These are phyloP conservation scores for Teratosphaeria epicoccoides DNA, from an alignment of 2,329 filamentous ascomycete genomes.

Conservation along the genomic window DNA sequence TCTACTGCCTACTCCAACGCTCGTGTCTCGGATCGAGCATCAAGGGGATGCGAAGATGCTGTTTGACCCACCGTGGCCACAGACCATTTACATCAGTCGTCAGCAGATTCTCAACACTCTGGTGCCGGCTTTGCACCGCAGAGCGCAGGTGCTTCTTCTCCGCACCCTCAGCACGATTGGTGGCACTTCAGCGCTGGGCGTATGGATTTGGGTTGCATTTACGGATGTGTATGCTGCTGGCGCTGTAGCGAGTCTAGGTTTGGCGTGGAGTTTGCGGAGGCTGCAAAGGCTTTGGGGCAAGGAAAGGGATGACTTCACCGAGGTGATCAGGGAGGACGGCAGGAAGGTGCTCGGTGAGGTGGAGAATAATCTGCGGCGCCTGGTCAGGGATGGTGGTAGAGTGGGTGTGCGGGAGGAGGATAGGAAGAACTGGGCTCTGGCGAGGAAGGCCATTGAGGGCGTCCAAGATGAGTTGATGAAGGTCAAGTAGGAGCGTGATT, in stretches of 20 bases:
- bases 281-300: slow-evolving; percentile 50
- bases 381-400: slow-evolving; percentile 37
- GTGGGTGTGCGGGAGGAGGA: slow-evolving; percentile 26
- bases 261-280: slow-evolving; percentile 46
- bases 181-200: slow-evolving; percentile 41
- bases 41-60: slow-evolving; percentile 22
- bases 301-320: slow-evolving; percentile 42
- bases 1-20: slow-evolving; percentile 18
- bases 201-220: slow-evolving; percentile 45
- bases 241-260: slow-evolving; percentile 47
- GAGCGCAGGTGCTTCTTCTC: slow-evolving; percentile 46
- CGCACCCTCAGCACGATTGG: slow-evolving; percentile 65
- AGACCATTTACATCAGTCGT: slow-evolving; percentile 63
- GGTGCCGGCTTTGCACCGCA: slow-evolving; percentile 35
- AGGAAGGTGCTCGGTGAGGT: slow-evolving; percentile 44
- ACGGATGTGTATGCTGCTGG: slow-evolving; percentile 47
- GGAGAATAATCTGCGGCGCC: slow-evolving; percentile 38
- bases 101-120: slow-evolving; percentile 32
- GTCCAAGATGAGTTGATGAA: slow-evolving; percentile 38
- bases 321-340: slow-evolving; percentile 46
- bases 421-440: slow-evolving; percentile 29
- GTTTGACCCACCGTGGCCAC: slow-evolving; percentile 52
- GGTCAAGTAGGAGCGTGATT: background rate
- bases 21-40: slow-evolving; percentile 17
- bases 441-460: slow-evolving; percentile 35